These are phyloP conservation scores for Nepenthes alata DNA, from an alignment of 179 eudicot species.

Conservation along the genomic window DNA sequence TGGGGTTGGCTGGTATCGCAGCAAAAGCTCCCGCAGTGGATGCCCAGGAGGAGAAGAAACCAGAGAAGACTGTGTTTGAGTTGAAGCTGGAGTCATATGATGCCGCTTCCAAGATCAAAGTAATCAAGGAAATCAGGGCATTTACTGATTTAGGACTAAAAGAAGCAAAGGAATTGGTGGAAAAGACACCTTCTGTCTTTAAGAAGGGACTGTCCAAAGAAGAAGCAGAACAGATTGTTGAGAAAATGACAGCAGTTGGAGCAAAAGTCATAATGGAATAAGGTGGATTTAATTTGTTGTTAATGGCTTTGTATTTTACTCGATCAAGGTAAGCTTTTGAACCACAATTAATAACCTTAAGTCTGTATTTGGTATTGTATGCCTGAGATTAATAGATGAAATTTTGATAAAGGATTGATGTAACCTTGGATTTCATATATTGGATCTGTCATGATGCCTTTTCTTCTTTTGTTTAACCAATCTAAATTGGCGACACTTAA, in stretches of 20 bases:
- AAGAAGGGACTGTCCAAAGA: conserved; percentile 77
- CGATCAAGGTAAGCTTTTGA: too few species aligned
- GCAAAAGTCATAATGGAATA: conserved; percentile 75
- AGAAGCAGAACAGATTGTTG: conserved; percentile 73
- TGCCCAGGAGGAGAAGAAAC: conserved; percentile 47
- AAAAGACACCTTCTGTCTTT: conserved; percentile 68
- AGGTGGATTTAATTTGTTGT: conserved; percentile 3
- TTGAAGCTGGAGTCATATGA: conserved; percentile 72
- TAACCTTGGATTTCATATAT: too few species aligned
- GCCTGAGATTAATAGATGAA: too few species aligned
- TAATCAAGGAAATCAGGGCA: conserved; percentile 71
- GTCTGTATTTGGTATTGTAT: too few species aligned
- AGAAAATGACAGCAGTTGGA: conserved; percentile 77
- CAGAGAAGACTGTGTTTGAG: conserved; percentile 76
- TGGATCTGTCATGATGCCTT: too few species aligned
- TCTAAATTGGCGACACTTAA: too few species aligned
- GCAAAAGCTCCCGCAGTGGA: conserved; percentile 26
- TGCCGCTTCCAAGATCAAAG: conserved; percentile 68
- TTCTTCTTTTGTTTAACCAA: too few species aligned
- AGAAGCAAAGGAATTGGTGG: conserved; percentile 93
- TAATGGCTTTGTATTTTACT: background rate
- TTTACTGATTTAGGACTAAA: conserved; percentile 79
- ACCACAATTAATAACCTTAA: too few species aligned
- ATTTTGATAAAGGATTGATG: too few species aligned
- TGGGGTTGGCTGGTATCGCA: conserved; percentile 43